Percentiles rank a stretch among this genome's conserved stretches.
Evolutionary conservation across 164 flowering plant species (phyloP).

Genomic region (Aristolochia californica): DNA sequence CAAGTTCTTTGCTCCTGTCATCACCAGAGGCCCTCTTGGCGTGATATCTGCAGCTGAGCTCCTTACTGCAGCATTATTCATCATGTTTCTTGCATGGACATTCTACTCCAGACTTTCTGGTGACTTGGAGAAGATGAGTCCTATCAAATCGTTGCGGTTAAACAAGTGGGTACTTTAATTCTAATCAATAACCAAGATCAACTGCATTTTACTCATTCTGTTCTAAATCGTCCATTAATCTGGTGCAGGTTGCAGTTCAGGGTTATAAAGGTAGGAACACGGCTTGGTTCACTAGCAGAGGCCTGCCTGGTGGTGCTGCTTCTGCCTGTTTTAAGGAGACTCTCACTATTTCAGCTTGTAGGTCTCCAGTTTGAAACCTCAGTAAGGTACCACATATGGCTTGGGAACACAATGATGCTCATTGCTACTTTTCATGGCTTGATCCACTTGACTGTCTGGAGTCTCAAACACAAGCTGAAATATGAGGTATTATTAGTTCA

Average conservation of each 20-base stretch:
- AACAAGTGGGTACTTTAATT: slow-evolving; percentile 35
- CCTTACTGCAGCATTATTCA: slow-evolving; percentile 31
- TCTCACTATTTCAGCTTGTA: slow-evolving; percentile 59
- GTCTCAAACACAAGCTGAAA: slow-evolving; percentile 48
- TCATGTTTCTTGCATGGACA: slow-evolving; percentile 63
- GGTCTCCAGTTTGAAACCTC: slow-evolving; percentile 95
- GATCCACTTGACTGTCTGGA: slow-evolving; percentile 48
- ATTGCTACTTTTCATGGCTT: slow-evolving; percentile 69
- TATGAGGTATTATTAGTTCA: neutral
- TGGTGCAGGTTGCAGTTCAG: slow-evolving; percentile 62
- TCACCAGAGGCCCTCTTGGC: slow-evolving; percentile 42
- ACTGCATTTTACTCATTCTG: neutral
- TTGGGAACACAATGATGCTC: slow-evolving; percentile 78
- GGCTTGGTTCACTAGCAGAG: slow-evolving; percentile 54
- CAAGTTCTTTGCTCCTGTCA: slow-evolving; percentile 43
- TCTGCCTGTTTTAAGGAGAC: slow-evolving; percentile 76
- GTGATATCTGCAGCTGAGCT: slow-evolving; percentile 44
- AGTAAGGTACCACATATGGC: slow-evolving; percentile 85
- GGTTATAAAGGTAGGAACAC: slow-evolving; percentile 49
- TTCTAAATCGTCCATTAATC: neutral
- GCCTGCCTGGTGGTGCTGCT: slow-evolving; percentile 71
- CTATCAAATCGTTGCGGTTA: slow-evolving; percentile 38
- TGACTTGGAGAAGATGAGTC: slow-evolving; percentile 59
- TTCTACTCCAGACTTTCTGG: slow-evolving; percentile 50
- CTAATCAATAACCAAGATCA: neutral